Conservation (phyloP, 352 stramenopile species). For the Thraustotheca clavata region DNA sequence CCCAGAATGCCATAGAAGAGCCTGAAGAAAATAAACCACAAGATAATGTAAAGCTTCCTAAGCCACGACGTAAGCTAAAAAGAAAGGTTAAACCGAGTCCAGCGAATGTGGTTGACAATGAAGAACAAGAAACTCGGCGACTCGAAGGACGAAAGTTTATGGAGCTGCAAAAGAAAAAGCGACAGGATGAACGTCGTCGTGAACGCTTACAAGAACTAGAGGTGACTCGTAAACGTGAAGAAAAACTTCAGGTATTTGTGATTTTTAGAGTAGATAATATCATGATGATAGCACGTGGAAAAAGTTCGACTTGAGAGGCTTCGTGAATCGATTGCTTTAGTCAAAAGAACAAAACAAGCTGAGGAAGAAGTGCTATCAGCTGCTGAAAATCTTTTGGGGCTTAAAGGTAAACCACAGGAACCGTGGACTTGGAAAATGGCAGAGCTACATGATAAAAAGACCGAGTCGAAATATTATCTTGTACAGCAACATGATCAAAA, state of each 20-base stretch:
- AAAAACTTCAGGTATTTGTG: background rate
- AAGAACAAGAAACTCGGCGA: background rate
- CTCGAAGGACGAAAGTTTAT: background rate
- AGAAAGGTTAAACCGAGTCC: background rate
- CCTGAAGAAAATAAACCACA: background rate
- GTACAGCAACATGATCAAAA: too few species aligned
- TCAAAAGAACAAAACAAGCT: background rate
- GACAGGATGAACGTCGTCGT: background rate
- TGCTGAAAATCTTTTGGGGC: background rate
- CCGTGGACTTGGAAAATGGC: too few species aligned
- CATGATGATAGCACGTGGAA: background rate
- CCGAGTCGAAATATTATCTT: too few species aligned
- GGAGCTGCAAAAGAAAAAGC: slow-evolving; percentile 14
- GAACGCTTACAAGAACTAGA: background rate
- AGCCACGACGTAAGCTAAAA: too few species aligned
- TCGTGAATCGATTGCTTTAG: background rate
- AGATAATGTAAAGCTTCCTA: too few species aligned
- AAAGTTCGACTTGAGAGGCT: background rate
- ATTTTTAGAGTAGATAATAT: background rate
- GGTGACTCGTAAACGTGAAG: background rate
- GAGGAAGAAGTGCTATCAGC: background rate
- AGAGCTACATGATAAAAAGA: too few species aligned
- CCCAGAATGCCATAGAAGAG: background rate
- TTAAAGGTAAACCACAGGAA: background rate
- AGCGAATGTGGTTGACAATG: background rate